These are phyloP conservation scores for Serendipita sp. DNA, from an alignment of 768 basidiomycete species.

Conservation along the genomic window DNA sequence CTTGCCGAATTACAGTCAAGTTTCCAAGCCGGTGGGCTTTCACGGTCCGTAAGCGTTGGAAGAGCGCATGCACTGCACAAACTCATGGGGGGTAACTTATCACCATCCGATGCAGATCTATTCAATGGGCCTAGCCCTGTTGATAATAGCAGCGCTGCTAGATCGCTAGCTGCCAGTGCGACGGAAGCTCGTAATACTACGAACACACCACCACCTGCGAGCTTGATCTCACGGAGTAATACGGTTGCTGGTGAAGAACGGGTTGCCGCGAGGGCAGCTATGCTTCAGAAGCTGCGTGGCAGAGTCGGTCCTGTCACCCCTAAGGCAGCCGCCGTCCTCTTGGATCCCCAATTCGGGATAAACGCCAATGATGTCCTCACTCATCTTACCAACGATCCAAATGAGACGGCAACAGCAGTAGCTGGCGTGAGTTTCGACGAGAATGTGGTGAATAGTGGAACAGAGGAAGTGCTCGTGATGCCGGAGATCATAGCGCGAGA, in stretches of 20 bases:
- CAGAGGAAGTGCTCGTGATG: conserved; percentile 2
- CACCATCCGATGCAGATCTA: conserved; percentile 18
- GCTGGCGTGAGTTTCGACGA: not conserved
- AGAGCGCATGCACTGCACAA: conserved; percentile 74
- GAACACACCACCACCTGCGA: not conserved
- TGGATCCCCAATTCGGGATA: not conserved
- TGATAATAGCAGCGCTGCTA: not conserved
- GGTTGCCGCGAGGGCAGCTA: conserved; percentile 43
- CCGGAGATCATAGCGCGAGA: conserved; percentile 2
- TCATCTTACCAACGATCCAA: not conserved
- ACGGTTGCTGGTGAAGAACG: conserved; percentile 74
- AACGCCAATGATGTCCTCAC: not conserved
- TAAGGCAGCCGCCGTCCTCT: not conserved
- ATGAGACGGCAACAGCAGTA: not conserved
- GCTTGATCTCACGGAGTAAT: conserved; percentile 37
- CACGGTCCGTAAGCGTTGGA: conserved; percentile 78
- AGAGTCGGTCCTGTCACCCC: conserved; percentile 6
- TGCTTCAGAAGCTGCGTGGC: conserved; percentile 31
- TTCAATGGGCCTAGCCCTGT: not conserved
- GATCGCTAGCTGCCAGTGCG: not conserved
- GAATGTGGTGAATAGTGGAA: not conserved
- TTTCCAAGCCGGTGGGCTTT: conserved; percentile 33
- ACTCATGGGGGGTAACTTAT: conserved; percentile 46
- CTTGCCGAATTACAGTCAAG: not conserved
- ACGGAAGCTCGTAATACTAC: not conserved